Conservation (phyloP, 2,329 filamentous ascomycete genomes). For the Paraphaeosphaeria sporulosa region DNA sequence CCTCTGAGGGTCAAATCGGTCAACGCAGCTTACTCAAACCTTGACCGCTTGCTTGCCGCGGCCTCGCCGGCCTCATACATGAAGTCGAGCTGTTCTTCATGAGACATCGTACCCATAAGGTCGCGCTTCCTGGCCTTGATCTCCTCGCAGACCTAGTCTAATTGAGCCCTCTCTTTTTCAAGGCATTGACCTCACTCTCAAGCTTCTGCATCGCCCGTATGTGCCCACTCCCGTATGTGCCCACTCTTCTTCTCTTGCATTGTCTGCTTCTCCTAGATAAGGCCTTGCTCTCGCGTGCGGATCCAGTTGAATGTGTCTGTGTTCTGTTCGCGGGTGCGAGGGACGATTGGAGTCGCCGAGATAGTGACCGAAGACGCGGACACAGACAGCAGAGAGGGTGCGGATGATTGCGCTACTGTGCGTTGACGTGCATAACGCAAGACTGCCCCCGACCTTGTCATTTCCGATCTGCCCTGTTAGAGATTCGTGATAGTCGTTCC, state of each 20-base stretch:
- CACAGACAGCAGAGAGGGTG: background rate
- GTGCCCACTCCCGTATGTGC: too few species aligned
- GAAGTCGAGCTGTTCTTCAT: conserved; percentile 3
- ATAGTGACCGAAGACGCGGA: background rate
- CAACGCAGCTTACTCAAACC: background rate
- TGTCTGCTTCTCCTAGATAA: background rate
- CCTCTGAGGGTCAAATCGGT: too few species aligned
- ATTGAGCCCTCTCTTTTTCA: background rate
- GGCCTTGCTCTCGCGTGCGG: background rate
- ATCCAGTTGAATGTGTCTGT: background rate
- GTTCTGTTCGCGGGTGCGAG: background rate
- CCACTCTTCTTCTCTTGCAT: background rate
- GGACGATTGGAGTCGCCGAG: background rate
- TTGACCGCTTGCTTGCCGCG: background rate
- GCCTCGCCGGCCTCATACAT: background rate
- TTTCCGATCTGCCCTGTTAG: background rate
- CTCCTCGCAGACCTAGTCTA: background rate
- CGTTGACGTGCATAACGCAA: background rate
- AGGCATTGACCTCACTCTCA: background rate
- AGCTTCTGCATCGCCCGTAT: background rate
- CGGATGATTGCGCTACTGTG: background rate
- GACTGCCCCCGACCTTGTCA: background rate
- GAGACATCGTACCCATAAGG: background rate
- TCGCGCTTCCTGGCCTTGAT: background rate
- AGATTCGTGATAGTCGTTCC: background rate